Conservation (phyloP, 164 flowering plant genomes). For the Aristolochia californica region DNA sequence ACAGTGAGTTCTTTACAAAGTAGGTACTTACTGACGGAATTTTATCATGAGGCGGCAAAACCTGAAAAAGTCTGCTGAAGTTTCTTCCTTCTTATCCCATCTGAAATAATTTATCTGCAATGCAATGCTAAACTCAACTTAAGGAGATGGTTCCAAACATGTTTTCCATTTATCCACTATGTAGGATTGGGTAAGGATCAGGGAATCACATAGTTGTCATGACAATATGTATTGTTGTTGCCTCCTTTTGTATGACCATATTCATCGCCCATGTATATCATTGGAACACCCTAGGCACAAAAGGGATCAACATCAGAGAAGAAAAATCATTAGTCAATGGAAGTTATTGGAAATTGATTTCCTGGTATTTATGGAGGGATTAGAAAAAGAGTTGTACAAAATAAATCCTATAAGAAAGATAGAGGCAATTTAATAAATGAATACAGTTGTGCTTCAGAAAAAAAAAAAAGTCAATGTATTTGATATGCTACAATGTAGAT, state of each 20-base stretch:
- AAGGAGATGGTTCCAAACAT: neutral
- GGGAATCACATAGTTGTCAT: conserved; percentile 65
- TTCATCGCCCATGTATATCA: conserved; percentile 95
- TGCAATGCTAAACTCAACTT: neutral
- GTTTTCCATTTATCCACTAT: no score
- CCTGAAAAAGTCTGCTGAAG: conserved; percentile 67
- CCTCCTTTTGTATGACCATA: conserved; percentile 97
- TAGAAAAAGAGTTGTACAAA: neutral
- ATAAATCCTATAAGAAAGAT: neutral
- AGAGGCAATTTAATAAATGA: neutral
- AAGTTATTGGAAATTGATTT: neutral
- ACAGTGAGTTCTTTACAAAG: no score
- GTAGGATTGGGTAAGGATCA: conserved; percentile 2
- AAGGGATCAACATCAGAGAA: conserved; percentile 11
- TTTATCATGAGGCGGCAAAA: conserved; percentile 75
- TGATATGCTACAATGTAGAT: neutral
- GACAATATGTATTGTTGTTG: conserved; percentile 96
- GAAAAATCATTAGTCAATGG: neutral
- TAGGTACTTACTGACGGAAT: conserved; percentile 48
- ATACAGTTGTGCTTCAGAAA: neutral
- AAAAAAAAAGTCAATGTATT: neutral
- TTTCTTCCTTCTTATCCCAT: conserved; percentile 86
- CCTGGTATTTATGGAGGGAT: no score
- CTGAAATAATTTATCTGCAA: conserved; percentile 80
- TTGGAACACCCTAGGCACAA: conserved; percentile 80